Base-by-base conservation (phyloP, 2,329 filamentous ascomycete species). In the Aspergillus sp. region DNA sequence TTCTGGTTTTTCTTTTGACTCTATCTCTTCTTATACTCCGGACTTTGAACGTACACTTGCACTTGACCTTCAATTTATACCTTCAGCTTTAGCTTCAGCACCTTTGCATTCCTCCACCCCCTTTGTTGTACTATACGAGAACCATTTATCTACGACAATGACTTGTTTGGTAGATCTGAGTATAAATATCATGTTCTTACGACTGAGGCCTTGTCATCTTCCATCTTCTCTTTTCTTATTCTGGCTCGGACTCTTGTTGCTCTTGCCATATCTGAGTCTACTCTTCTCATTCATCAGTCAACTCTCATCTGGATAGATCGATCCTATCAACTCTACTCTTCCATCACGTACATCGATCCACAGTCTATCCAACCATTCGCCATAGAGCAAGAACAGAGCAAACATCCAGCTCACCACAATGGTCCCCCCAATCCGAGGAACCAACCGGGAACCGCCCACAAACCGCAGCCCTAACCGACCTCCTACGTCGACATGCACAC, bases 101-200 rank as follows among this genome's bases (percentile, higher is more conserved):
- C 34, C n/a, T 47, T 48, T 55, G 50, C 51, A 41, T n/a, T 47
- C 30, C 55, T 22, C 13, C 43, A n/a, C 6, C 25, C 46, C 51
- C 41, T 64, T 38, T 59, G 41, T 51, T 50, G 52, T 53, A 56
- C 28, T 41, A 60, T 60, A 54, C 38, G 11, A 23, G 15, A 13
- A 50, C 28, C 1, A 28, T 31, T 17, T 38, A n/a, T 49, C 30
- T 54, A 47, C 23, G 34, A 46, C 46, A 57, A 57, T 51, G 25
- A 57, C 9, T 30, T 49, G 11, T 13, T 34, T 49, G 52, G 17
- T 23, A 38, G 7, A n/a, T 48, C 7, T 17, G 19, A 46, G 9
- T 51, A 53, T 52, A 59, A 46, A 47, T 54, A 41, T 25, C 19
- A 49, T 34, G n/a, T 22, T 54, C 17, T 41, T 19, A 54, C 22